Evolutionary conservation across 495 filamentous ascomycete genomes (phyloP).

Genomic region (Aeminium ludgeri): DNA sequence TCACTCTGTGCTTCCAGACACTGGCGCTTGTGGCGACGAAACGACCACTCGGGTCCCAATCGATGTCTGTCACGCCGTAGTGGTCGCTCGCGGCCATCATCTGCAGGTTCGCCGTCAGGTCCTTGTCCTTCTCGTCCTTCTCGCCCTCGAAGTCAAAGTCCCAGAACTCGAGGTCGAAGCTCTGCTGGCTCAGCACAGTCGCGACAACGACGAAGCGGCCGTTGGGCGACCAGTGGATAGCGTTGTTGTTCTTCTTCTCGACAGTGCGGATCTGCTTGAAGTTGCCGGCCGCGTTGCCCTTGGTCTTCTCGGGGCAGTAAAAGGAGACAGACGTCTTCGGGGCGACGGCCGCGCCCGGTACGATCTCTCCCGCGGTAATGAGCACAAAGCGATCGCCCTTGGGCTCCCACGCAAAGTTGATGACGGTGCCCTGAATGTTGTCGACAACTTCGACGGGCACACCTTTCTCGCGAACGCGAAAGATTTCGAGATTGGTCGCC

Average conservation of each 20-base stretch:
- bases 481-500: constrained; percentile 94
- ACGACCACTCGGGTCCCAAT: constrained; percentile 92
- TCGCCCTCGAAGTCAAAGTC: constrained; percentile 96
- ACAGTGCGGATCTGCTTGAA: constrained; percentile 87
- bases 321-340: constrained; percentile 91
- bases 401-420: constrained; percentile 98
- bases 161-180: constrained; percentile 91
- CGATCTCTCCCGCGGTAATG: constrained; percentile 81
- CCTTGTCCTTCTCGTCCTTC: constrained; percentile 80
- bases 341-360: constrained; percentile 60
- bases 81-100: constrained; percentile 85
- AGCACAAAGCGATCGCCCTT: constrained; percentile 93
- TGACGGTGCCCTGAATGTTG: constrained; percentile 89
- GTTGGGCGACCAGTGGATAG: constrained; percentile 98
- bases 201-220: constrained; percentile 87
- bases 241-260: constrained; percentile 98
- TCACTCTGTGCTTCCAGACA: constrained; percentile 86
- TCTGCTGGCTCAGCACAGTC: constrained; percentile 78
- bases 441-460: constrained; percentile 97
- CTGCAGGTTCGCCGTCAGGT: constrained; percentile 83
- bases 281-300: constrained; percentile 61
- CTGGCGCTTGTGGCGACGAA: constrained; percentile 85
- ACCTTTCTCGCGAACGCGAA: constrained; percentile 88
- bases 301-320: constrained; percentile 87
- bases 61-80: constrained; percentile 92